Conservation (phyloP, 768 basidiomycete genomes). For the Tremella mesenterica region DNA sequence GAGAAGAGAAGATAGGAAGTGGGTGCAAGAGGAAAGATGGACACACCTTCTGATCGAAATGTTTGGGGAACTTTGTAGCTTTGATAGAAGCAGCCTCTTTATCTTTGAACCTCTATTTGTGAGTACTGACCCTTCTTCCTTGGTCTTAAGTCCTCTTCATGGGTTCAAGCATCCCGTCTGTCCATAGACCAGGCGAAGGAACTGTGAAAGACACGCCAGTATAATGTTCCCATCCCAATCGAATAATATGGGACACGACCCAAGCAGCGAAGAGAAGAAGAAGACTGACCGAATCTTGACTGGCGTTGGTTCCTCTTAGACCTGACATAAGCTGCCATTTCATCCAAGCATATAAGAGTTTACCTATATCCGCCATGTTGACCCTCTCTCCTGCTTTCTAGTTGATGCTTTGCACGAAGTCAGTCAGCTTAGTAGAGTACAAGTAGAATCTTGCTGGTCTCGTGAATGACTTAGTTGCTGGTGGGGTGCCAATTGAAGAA, state of each 20-base stretch:
- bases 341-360: not conserved
- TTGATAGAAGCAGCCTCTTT: conserved; percentile 86
- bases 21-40: conserved; percentile 26
- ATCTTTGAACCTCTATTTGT: conserved; percentile 66
- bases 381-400: too few relatives aligned
- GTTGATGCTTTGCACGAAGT: too few relatives aligned
- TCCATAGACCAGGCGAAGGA: too few relatives aligned
- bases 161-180: not conserved
- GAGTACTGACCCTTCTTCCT: not conserved
- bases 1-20: not conserved
- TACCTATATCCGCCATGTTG: conserved; percentile 7
- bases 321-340: conserved; percentile 11
- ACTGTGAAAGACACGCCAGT: too few relatives aligned
- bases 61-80: conserved; percentile 77
- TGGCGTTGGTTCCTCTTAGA: conserved; percentile 35
- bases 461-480: too few relatives aligned
- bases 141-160: not conserved
- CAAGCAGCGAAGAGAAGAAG: not conserved
- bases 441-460: too few relatives aligned
- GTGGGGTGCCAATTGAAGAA: too few relatives aligned
- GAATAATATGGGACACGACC: too few relatives aligned
- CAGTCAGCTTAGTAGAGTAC: too few relatives aligned
- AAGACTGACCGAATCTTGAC: conserved; percentile 35
- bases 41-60: conserved; percentile 72
- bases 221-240: too few relatives aligned